Evolutionary conservation across 2,329 filamentous ascomycete genomes (phyloP).

Genomic region (Pseudopyricularia cyperi): DNA sequence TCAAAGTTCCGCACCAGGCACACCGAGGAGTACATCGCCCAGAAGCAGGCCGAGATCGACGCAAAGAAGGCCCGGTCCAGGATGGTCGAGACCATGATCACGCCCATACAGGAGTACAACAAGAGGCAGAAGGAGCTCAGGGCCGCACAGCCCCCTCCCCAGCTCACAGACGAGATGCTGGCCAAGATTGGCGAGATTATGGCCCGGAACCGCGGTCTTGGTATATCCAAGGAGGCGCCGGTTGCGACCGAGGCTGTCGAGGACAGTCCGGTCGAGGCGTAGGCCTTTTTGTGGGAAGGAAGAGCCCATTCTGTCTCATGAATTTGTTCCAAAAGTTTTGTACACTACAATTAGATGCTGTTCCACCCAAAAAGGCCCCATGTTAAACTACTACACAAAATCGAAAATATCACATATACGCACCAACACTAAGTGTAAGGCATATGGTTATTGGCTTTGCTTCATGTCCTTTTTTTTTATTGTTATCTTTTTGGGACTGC

Average conservation of each 20-base stretch:
- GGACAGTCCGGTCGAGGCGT: background rate
- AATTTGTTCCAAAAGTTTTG: background rate
- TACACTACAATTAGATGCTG: background rate
- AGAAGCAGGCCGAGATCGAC: conserved; percentile 25
- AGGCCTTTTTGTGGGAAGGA: background rate
- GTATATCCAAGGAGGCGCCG: conserved; percentile 4
- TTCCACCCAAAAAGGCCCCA: background rate
- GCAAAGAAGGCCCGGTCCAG: conserved; percentile 20
- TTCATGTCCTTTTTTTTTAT: background rate
- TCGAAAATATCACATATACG: background rate
- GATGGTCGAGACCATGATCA: conserved; percentile 28
- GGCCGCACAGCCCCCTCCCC: conserved; percentile 39
- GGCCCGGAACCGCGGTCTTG: conserved; percentile 34
- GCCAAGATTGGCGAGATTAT: conserved; percentile 50
- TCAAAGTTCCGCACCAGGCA: conserved; percentile 71
- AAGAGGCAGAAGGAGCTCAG: conserved; percentile 37
- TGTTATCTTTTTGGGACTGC: too few relatives aligned
- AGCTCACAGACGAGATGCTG: conserved; percentile 44
- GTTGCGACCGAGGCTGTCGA: background rate
- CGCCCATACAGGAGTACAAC: conserved; percentile 47
- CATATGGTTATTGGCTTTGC: background rate
- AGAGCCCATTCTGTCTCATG: too few relatives aligned
- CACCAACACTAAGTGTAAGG: background rate
- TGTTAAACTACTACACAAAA: background rate
- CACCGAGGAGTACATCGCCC: conserved; percentile 55